Evolutionary conservation across 2,329 filamentous ascomycete species (phyloP), one percentile per base, ranked within the genome.

Genomic region (Alternaria viburni): DNA sequence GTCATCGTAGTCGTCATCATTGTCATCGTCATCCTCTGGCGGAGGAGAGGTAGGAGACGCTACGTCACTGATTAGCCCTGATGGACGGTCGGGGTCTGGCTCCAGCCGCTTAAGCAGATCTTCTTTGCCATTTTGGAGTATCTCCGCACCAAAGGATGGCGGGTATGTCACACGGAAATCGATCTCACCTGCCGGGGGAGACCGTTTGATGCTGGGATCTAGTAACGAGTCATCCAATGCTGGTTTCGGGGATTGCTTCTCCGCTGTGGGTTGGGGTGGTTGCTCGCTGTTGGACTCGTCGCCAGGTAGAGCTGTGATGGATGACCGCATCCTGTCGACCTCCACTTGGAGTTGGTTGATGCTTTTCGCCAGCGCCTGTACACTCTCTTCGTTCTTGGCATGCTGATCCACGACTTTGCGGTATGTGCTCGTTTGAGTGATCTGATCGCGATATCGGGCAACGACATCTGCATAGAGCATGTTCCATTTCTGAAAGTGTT

Each of bases 1-100:
- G 15, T 87, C 89, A 69, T 91, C 91, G n/a, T 91, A 92, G 68
- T 93, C 90, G 72, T 93, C 91, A 64, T 93, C 91, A 68, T 69
- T 70, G 58, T 86, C 86, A 50, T 90, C 89, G 55, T 91, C 89
- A 44, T 91, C 89, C 59, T 89, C 86, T 36, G 77, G 75, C 17
- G 74, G 77, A 64, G 80, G 80, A 54, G 80, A 81, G 36, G 79
- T 72, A 4, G 78, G 79, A 60, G 77, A 79, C 66, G 75, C 78
- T 76, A 80, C 76, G 66, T 80, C 69, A 71, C 70, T 75, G 66
- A 75, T 78, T 71, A 78, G 77, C 69, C 72, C 72, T 71, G 74
- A 74, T 62, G 77, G 76, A 71, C 78, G 77, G 69, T 81, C 77
- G 62, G 81, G 78, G 68, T 83, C 81, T 57, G 80, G 81, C 68